A percentile compares a stretch with the other conserved stretches of the same genome.
Evolutionary conservation across 1,284 basidiomycete genomes (phyloP).

Genomic region (Sporisorium exsertum): DNA sequence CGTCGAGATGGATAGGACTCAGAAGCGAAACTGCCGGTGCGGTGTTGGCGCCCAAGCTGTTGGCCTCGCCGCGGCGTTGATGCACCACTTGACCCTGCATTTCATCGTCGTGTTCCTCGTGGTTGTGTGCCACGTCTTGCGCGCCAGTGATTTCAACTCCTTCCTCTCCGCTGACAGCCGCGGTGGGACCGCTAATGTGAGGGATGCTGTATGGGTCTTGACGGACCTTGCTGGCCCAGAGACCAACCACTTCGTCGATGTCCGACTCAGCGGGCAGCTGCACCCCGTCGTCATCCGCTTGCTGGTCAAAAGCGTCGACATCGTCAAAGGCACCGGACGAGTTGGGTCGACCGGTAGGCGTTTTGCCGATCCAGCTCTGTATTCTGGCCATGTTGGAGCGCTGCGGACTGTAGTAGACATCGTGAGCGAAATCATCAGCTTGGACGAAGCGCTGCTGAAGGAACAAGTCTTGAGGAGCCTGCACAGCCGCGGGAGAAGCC

Average conservation of each 20-base stretch:
- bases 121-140: background rate
- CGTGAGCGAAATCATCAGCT: conserved; percentile 1
- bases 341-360: conserved; percentile 22
- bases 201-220: conserved; percentile 24
- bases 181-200: conserved; percentile 19
- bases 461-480: background rate
- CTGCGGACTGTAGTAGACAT: conserved; percentile 24
- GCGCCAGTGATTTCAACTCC: background rate
- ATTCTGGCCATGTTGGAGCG: conserved; percentile 40
- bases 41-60: conserved; percentile 8
- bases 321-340: conserved; percentile 25
- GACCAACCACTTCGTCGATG: conserved; percentile 39
- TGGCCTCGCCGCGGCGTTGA: background rate
- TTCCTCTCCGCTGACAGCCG: conserved; percentile 8
- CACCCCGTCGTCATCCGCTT: conserved; percentile 7
- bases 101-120: background rate
- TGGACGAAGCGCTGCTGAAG: conserved; percentile 1
- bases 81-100: background rate
- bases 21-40: conserved; percentile 40
- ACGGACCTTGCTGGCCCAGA: conserved; percentile 37
- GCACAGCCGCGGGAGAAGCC: background rate
- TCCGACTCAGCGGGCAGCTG: conserved; percentile 23
- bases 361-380: conserved; percentile 50
- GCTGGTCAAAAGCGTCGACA: conserved; percentile 6
- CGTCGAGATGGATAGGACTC: conserved; percentile 57